Base-by-base conservation (phyloP, 2,329 filamentous ascomycete species). In the Fusarium agapanthi region DNA sequence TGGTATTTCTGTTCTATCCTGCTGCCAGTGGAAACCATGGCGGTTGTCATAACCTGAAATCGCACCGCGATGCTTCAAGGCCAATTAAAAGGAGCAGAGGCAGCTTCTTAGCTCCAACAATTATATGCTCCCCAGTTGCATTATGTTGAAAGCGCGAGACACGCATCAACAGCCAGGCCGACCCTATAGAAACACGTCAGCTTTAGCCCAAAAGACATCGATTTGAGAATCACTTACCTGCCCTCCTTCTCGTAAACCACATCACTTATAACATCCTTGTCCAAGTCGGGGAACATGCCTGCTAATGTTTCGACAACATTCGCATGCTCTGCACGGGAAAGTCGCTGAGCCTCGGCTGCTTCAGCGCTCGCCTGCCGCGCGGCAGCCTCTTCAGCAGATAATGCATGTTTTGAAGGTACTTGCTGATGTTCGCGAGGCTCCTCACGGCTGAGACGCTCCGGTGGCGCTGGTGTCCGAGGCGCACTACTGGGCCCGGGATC, bases 191-290 rank as follows among this genome's bases (percentile, higher is more conserved):
- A 9, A 16, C 12, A 50, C 30, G 16, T 74, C 69, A 74, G 50
- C 24, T 28, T n/a, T 30, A n/a, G 16, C 14, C 40, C 26, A 22
- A n/a, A 53, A 10, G 22, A 20, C 10, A 45, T 18, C 32, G 6
- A 6, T 12, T 35, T 13, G 24, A 18, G 8, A 24, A 64, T 47
- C 24, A 88, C 93, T 84, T 82, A 95, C 94, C 94, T 90, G 80
- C 96, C 97, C 82, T 98, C 92, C 83, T 99, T 98, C 84, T 97
- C 90, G 80, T 95, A 91, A 32, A 99, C 96, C 44, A 99, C 96
- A 83, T 99, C 96, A 77, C 95, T 95, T 79, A 99, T 98, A 41
- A 99, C 89, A 54, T 99, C 97, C 77, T 91, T 90, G 81, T 99
- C 96, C 56, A 99, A 85, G 79, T 97, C 95, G 2, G 96, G 96